phyloP scores from a whole-genome alignment of 805 yeast genomes.

The Scheffersomyces ergatensis region DNA sequence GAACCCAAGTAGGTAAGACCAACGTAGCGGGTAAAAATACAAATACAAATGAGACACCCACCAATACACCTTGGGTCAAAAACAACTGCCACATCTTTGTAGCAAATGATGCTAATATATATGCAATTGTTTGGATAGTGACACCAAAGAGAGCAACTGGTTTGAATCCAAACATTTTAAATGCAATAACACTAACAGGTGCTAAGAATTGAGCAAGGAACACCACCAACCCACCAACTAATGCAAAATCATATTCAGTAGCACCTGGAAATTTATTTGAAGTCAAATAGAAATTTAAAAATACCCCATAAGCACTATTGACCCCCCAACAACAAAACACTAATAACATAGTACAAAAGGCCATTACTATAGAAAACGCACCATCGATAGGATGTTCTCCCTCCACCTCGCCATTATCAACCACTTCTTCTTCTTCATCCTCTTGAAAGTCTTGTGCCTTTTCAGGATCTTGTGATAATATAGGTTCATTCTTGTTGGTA shows the following conservation, averaged over 20 bases:
- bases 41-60: conserved; percentile 47
- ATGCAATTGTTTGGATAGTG: conserved; percentile 39
- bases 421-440: conserved; percentile 1
- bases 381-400: conserved; percentile 35
- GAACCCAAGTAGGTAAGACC: conserved; percentile 50
- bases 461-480: conserved; percentile 3
- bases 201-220: conserved; percentile 53
- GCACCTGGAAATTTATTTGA: conserved; percentile 38
- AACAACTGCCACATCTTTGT: conserved; percentile 49
- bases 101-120: conserved; percentile 51
- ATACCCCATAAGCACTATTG: conserved; percentile 58
- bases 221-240: conserved; percentile 50
- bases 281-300: conserved; percentile 47
- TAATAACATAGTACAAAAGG: conserved; percentile 45
- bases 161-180: conserved; percentile 50
- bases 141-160: conserved; percentile 47
- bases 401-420: conserved; percentile 2
- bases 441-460: conserved; percentile 1
- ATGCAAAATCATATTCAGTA: conserved; percentile 44
- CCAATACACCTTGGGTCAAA: conserved; percentile 50
- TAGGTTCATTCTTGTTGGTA: neutral
- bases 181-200: conserved; percentile 52
- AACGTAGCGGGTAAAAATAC: conserved; percentile 43
- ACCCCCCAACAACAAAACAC: conserved; percentile 56
- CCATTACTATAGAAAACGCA: conserved; percentile 53